These are phyloP conservation scores for Acer yangbiense DNA, from an alignment of 345 rosid species.

Conservation along the genomic window DNA sequence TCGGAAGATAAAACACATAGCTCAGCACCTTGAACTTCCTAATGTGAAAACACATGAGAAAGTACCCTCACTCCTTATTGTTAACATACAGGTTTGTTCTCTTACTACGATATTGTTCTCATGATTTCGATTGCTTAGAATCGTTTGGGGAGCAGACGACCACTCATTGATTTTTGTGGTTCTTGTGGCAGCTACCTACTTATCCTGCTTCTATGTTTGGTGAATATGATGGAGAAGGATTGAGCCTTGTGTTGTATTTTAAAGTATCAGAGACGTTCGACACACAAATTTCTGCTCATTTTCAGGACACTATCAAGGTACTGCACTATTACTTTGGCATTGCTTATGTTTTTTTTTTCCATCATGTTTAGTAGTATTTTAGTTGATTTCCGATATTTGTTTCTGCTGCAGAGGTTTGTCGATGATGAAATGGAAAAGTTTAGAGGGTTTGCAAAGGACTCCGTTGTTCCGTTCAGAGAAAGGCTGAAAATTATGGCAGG, in stretches of 20 bases:
- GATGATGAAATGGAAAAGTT: constrained; percentile 74
- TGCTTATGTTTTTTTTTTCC: background rate
- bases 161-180: background rate
- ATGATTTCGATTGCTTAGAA: background rate
- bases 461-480: constrained; percentile 68
- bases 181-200: constrained; percentile 55
- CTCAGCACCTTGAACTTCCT: constrained; percentile 79
- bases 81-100: constrained; percentile 64
- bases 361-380: background rate
- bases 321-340: background rate
- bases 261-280: constrained; percentile 56
- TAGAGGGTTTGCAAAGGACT: constrained; percentile 64
- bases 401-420: constrained; percentile 55
- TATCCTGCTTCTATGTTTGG: constrained; percentile 72
- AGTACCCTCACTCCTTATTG: constrained; percentile 57
- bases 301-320: constrained; percentile 75
- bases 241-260: constrained; percentile 79
- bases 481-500: constrained; percentile 78
- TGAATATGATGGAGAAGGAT: constrained; percentile 77
- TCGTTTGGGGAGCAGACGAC: background rate
- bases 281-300: constrained; percentile 58
- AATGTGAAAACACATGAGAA: constrained; percentile 39
- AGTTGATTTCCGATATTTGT: constrained; percentile 3
- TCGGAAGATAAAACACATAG: constrained; percentile 69
- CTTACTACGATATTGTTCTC: background rate